These are phyloP conservation scores for Fraxinus sp. DNA, from an alignment of 305 asterid species.

Conservation along the genomic window DNA sequence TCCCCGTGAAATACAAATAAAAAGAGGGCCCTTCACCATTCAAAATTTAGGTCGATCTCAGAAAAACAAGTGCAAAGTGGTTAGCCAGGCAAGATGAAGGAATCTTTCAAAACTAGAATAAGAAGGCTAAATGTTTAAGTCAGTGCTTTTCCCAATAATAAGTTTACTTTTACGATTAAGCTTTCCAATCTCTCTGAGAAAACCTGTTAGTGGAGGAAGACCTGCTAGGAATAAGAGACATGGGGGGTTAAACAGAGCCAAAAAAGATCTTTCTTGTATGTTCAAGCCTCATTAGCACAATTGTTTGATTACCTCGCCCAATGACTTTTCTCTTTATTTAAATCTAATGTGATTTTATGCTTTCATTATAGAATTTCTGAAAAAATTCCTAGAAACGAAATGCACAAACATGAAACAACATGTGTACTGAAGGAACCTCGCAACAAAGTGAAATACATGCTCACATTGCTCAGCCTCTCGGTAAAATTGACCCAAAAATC, in stretches of 20 bases:
- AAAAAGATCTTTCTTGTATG: neutral
- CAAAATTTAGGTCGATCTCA: neutral
- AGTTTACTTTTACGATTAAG: neutral
- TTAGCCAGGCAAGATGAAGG: neutral
- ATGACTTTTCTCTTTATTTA: neutral
- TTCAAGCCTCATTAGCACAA: neutral
- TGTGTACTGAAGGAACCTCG: neutral
- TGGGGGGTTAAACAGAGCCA: neutral
- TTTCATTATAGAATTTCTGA: neutral
- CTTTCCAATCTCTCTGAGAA: neutral
- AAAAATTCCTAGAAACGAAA: neutral
- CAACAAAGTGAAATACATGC: neutral
- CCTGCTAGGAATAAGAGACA: neutral
- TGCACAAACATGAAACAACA: neutral
- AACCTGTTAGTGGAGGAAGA: neutral
- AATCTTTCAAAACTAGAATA: neutral
- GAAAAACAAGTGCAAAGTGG: neutral
- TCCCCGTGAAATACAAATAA: neutral
- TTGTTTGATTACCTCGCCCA: neutral
- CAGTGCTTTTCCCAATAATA: neutral
- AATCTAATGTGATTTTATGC: neutral
- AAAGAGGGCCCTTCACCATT: neutral
- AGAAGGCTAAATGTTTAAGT: neutral
- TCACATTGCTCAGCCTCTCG: neutral
- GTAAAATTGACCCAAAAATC: neutral